Percentiles rank a stretch among this genome's conserved stretches.
These are phyloP conservation scores for Colletotrichum lindemuthianum DNA, from an alignment of 2,329 filamentous ascomycete genomes.

Conservation along the genomic window DNA sequence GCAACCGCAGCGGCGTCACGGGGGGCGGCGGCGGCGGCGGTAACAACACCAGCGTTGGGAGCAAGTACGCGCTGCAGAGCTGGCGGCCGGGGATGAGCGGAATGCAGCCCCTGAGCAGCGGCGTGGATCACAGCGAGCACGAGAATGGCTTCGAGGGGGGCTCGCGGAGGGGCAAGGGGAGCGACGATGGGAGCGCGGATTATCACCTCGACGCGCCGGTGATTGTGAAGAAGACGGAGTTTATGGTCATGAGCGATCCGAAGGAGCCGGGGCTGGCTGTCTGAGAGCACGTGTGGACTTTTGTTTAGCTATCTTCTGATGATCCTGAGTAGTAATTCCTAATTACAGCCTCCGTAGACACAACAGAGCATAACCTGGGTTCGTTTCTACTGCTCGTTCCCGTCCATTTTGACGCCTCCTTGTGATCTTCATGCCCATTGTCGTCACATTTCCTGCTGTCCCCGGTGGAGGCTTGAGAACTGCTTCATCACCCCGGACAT, in stretches of 20 bases:
- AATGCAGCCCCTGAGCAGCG: constrained; percentile 38
- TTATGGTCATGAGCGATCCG: constrained; percentile 31
- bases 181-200: constrained; percentile 29
- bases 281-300: neutral
- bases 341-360: too few relatives aligned
- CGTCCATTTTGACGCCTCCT: too few relatives aligned
- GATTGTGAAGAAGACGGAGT: constrained; percentile 34
- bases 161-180: constrained; percentile 16
- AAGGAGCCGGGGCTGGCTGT: constrained; percentile 13
- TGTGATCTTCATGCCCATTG: too few relatives aligned
- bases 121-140: constrained; percentile 18
- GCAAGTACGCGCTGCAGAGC: constrained; percentile 42
- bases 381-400: too few relatives aligned
- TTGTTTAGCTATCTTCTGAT: neutral
- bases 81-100: constrained; percentile 40
- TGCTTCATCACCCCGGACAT: too few relatives aligned
- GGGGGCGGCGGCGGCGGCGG: neutral
- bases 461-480: too few relatives aligned
- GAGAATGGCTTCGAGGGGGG: constrained; percentile 6
- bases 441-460: too few relatives aligned
- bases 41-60: neutral
- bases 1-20: constrained; percentile 6
- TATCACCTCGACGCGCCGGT: constrained; percentile 13
- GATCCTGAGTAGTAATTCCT: neutral
- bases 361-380: too few relatives aligned